Conservation (phyloP, 352 stramenopile species). For the Pythium aristosporum region DNA sequence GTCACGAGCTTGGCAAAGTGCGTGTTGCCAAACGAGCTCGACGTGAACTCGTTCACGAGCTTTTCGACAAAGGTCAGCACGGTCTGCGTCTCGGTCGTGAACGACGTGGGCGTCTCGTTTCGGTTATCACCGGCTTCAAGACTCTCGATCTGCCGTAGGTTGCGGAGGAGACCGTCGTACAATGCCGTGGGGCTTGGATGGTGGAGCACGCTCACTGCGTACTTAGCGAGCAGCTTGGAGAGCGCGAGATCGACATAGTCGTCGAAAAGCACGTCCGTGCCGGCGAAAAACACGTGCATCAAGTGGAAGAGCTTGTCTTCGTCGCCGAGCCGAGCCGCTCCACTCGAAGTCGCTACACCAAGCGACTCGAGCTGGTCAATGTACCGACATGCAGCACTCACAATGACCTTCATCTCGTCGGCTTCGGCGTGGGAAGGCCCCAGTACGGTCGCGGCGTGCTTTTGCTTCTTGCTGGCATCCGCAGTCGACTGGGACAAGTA, state of each 20-base stretch:
- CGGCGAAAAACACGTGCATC: slow-evolving; percentile 71
- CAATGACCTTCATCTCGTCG: slow-evolving; percentile 72
- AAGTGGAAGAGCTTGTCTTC: slow-evolving; percentile 81
- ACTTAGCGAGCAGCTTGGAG: slow-evolving; percentile 44
- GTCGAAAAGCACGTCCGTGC: slow-evolving; percentile 70
- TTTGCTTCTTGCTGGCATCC: slow-evolving; percentile 15
- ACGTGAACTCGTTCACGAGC: slow-evolving; percentile 65
- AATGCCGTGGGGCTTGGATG: slow-evolving; percentile 25
- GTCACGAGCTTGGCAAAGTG: slow-evolving; percentile 68
- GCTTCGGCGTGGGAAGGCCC: slow-evolving; percentile 46
- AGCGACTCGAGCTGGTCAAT: slow-evolving; percentile 51
- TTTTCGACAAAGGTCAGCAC: slow-evolving; percentile 69
- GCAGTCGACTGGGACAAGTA: slow-evolving; percentile 33
- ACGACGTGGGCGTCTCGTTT: slow-evolving; percentile 25
- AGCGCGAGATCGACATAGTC: slow-evolving; percentile 58
- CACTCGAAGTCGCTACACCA: slow-evolving; percentile 15
- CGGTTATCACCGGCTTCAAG: slow-evolving; percentile 26
- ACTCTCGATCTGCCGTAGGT: slow-evolving; percentile 49
- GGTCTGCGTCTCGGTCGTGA: slow-evolving; percentile 50
- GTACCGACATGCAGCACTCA: slow-evolving; percentile 66
- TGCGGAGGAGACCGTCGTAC: slow-evolving; percentile 48
- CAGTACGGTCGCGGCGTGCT: slow-evolving; percentile 11
- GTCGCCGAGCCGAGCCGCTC: slow-evolving; percentile 28
- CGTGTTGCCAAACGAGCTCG: slow-evolving; percentile 62
- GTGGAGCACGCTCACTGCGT: slow-evolving; percentile 28